phyloP scores from a whole-genome alignment of 129 eudicot species.

The Flaveria linearis region DNA sequence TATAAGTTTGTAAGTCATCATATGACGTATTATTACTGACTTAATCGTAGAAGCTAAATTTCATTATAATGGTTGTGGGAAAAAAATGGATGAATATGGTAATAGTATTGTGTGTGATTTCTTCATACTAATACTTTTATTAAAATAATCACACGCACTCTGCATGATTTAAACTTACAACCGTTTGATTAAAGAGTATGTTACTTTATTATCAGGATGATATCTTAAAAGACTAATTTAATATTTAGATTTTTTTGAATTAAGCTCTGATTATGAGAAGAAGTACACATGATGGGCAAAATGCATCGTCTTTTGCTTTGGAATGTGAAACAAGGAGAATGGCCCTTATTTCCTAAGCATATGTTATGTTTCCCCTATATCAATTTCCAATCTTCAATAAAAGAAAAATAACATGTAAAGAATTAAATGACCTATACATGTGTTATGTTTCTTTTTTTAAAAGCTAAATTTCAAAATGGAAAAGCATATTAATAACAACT shows the following conservation, averaged over 20 bases:
- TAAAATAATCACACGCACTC: too few relatives aligned
- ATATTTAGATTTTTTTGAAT: too few relatives aligned
- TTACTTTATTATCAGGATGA: too few relatives aligned
- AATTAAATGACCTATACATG: conserved; percentile 14
- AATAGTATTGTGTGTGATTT: background rate
- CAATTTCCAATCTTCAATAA: conserved; percentile 3
- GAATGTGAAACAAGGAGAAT: conserved; percentile 25
- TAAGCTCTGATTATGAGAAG: background rate
- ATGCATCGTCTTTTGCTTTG: conserved; percentile 23
- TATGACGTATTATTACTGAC: background rate
- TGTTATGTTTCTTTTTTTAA: conserved; percentile 1
- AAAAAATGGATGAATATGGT: background rate
- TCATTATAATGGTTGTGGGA: background rate
- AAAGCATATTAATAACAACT: background rate
- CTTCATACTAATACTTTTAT: too few relatives aligned
- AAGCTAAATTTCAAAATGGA: background rate
- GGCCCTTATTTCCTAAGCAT: conserved; percentile 29
- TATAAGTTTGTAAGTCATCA: too few relatives aligned
- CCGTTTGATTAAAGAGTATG: too few relatives aligned
- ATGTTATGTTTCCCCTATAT: conserved; percentile 29
- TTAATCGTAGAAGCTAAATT: background rate
- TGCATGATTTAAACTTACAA: too few relatives aligned
- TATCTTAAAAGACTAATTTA: too few relatives aligned
- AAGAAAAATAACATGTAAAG: background rate
- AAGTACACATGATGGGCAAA: conserved; percentile 33